A percentile compares a stretch with the other conserved stretches of the same genome.
Evolutionary conservation across 176 grass and related monocot species (phyloP).

Genomic region (Urochloa ruziziensis): DNA sequence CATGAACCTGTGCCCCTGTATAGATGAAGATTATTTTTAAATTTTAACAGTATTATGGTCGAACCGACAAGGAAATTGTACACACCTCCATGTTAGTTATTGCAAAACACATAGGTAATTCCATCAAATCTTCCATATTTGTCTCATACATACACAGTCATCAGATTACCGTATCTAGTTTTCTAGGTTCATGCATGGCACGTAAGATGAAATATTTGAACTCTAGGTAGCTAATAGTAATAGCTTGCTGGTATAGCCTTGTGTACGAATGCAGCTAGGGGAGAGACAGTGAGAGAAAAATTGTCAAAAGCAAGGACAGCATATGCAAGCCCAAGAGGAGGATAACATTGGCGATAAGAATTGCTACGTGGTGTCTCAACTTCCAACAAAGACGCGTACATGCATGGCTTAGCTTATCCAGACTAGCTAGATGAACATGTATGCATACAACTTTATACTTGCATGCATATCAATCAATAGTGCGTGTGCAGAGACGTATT

Average conservation of each 20-base stretch:
- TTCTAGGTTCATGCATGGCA: neutral
- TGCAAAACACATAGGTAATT: neutral
- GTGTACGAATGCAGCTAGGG: neutral
- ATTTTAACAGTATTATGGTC: too few relatives aligned
- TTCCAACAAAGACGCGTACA: slow-evolving; percentile 11
- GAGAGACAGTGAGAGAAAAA: neutral
- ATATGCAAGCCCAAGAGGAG: neutral
- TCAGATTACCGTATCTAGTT: neutral
- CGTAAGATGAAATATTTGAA: neutral
- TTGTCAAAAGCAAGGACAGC: neutral
- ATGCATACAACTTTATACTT: slow-evolving; percentile 9
- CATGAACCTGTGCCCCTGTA: too few relatives aligned
- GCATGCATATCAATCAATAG: neutral
- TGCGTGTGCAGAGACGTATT: neutral
- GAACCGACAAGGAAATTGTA: too few relatives aligned
- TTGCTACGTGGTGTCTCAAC: slow-evolving; percentile 31
- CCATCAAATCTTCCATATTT: neutral
- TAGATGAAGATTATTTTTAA: too few relatives aligned
- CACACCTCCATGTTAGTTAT: too few relatives aligned
- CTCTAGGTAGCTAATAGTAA: neutral
- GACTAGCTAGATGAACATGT: neutral
- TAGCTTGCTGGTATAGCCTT: neutral
- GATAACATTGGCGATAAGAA: slow-evolving; percentile 51
- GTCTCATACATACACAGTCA: neutral
- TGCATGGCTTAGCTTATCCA: slow-evolving; percentile 13